phyloP scores from a whole-genome alignment of 352 stramenopile species.

The Globisporangium takayamanum region DNA sequence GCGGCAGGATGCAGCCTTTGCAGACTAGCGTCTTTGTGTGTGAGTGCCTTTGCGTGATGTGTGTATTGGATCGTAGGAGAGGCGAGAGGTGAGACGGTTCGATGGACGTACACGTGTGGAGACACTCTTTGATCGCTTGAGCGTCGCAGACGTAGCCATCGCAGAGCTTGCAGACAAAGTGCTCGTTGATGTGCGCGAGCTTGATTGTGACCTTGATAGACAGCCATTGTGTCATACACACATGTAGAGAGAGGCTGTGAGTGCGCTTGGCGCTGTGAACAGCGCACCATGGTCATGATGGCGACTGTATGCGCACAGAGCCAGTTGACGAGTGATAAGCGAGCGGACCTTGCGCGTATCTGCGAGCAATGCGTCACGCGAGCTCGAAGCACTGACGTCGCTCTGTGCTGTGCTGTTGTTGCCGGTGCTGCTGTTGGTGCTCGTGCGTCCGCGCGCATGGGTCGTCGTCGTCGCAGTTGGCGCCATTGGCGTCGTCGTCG shows the following conservation, averaged over 20 bases:
- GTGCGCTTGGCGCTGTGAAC: too few relatives aligned
- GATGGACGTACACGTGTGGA: conserved; percentile 57
- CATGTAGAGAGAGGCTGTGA: not conserved
- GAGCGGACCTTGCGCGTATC: conserved; percentile 30
- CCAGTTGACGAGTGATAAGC: too few relatives aligned
- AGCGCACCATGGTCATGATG: not conserved
- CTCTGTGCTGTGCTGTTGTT: not conserved
- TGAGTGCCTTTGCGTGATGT: not conserved
- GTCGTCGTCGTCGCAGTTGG: not conserved
- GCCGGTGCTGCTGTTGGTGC: too few relatives aligned
- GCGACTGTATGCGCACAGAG: not conserved
- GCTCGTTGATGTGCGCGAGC: conserved; percentile 41
- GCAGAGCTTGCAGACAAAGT: conserved; percentile 63
- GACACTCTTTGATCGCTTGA: conserved; percentile 72
- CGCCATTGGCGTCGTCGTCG: not conserved
- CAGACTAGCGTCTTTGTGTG: conserved; percentile 30
- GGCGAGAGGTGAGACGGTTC: not conserved
- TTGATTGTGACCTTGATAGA: conserved; percentile 32
- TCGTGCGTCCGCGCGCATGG: too few relatives aligned
- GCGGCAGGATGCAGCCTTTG: conserved; percentile 47
- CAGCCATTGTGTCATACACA: not conserved
- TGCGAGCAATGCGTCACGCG: conserved; percentile 24
- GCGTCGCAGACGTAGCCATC: conserved; percentile 61
- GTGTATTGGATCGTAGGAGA: not conserved
- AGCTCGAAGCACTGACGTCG: not conserved